Evolutionary conservation across 2,329 filamentous ascomycete genomes (phyloP), one percentile per base, ranked within the genome.

Genomic region (Paraphaeosphaeria sporulosa): DNA sequence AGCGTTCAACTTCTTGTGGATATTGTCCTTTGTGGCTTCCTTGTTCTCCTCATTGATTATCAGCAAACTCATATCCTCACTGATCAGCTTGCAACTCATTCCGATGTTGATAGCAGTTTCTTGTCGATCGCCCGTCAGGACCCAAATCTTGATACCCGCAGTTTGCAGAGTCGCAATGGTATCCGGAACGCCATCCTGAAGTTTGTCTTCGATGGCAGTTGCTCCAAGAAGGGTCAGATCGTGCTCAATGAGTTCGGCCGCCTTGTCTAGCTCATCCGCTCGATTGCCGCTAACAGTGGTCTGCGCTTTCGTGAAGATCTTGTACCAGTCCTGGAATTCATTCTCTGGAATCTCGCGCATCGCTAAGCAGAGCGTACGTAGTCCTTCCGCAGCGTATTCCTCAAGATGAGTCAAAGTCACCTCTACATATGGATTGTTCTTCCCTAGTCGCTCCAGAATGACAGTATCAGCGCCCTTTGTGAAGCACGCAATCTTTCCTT

Each of bases 101-200:
- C 96, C 95, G 68, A 99, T 99, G 78, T 99, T 99, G 86, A 99
- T 99, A 58, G 95, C 95, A 30, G 95, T 99, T 79, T 99, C 95
- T 80, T 99, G 96, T 71, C 95, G 88, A 82, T 99, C 95, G 70
- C 95, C 95, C 42, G 95, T 99, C 78, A 99, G 80, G 21, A 99
- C 95, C 95, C 95, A 99, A 57, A 99, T 90, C 80, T 99, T 99
- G 84, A 99, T 98, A 55, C 94, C 94, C 25, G 96, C 95, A 65
- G 94, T 92, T 78, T 99, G 96, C 30, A 99, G 84, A 0, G 95
- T 99, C 77, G 97, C 93, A 60, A 99, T 99, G 0, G 95, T 99
- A 78, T 99, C 95, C 1, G 95, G 95, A 17, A 99, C 95, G 56
- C 96, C 95, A 70, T 99, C 96, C 78, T 99, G 95, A 34, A 99